Percentiles rank a stretch among this genome's conserved stretches.
phyloP scores from a whole-genome alignment of 2,329 filamentous ascomycete genomes.

The Ustulina deusta region DNA sequence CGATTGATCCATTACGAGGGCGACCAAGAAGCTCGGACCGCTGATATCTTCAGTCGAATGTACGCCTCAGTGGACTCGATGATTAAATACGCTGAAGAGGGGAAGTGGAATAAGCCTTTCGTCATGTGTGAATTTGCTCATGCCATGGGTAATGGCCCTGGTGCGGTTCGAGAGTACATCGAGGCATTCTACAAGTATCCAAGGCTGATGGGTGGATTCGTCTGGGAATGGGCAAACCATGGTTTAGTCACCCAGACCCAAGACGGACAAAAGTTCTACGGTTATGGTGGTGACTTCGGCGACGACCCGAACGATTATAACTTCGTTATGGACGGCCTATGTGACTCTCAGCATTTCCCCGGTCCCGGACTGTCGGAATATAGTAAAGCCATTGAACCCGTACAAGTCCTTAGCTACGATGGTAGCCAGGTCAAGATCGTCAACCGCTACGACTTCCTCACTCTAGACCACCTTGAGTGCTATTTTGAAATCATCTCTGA shows the following conservation, averaged over 20 bases:
- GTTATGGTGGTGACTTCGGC: conserved; percentile 72
- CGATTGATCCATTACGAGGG: conserved; percentile 75
- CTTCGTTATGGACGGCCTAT: conserved; percentile 70
- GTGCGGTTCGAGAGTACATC: conserved; percentile 74
- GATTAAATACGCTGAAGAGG: conserved; percentile 55
- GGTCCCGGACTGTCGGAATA: conserved; percentile 66
- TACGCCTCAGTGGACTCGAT: conserved; percentile 67
- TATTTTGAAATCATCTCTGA: conserved; percentile 58
- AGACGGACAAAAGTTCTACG: conserved; percentile 63
- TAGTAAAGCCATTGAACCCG: conserved; percentile 70
- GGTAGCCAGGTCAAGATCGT: conserved; percentile 59
- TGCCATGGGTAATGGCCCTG: conserved; percentile 80
- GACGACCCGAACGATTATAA: conserved; percentile 70
- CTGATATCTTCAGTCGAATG: conserved; percentile 75
- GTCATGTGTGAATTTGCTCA: conserved; percentile 68
- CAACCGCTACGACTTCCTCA: conserved; percentile 67
- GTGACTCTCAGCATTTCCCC: conserved; percentile 62
- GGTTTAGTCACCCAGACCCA: conserved; percentile 58
- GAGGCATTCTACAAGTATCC: conserved; percentile 71
- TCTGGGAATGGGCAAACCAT: conserved; percentile 75
- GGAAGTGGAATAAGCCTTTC: conserved; percentile 66
- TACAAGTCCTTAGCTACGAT: conserved; percentile 62
- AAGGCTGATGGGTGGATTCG: conserved; percentile 71
- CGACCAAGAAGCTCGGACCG: conserved; percentile 67
- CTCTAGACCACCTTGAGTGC: conserved; percentile 63